Conservation (phyloP, 2,329 filamentous ascomycete genomes). For the Dothideomycetidae sp. region DNA sequence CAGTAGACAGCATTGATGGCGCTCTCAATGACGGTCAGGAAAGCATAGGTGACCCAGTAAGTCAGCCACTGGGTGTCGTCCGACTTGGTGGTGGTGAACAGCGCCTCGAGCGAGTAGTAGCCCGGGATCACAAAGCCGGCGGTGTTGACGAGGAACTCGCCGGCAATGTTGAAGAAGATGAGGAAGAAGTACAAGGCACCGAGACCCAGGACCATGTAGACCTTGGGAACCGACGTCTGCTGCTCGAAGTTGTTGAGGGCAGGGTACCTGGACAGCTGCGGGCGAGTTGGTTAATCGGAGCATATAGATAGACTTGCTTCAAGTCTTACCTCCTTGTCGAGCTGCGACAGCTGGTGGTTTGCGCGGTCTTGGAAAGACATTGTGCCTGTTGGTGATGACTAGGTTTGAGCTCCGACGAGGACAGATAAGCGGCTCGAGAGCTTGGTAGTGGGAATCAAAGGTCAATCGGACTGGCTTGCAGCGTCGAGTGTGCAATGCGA, state of each 20-base stretch:
- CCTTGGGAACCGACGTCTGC: constrained; percentile 70
- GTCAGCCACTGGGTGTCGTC: constrained; percentile 69
- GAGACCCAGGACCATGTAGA: constrained; percentile 65
- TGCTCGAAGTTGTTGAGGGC: constrained; percentile 73
- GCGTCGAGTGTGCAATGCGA: no score
- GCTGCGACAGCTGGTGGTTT: constrained; percentile 60
- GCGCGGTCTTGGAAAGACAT: constrained; percentile 69
- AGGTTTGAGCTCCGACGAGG: not conserved
- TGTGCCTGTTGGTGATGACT: constrained; percentile 17
- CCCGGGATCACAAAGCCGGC: constrained; percentile 70
- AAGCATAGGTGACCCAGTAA: constrained; percentile 80
- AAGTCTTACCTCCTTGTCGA: constrained; percentile 64
- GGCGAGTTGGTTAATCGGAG: no score
- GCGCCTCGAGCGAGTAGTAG: constrained; percentile 68
- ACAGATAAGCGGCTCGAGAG: constrained; percentile 6
- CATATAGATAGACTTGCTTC: not conserved
- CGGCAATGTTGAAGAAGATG: constrained; percentile 83
- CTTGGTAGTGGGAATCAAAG: not conserved
- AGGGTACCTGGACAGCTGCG: constrained; percentile 73
- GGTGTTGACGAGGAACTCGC: constrained; percentile 75
- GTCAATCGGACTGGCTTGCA: no score
- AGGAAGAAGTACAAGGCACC: constrained; percentile 76
- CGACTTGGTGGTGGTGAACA: constrained; percentile 56
- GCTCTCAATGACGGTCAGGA: constrained; percentile 73
- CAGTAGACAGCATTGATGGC: constrained; percentile 76